Conservation (phyloP, 257 asterid genomes). For the Eucommia ulmoides region DNA sequence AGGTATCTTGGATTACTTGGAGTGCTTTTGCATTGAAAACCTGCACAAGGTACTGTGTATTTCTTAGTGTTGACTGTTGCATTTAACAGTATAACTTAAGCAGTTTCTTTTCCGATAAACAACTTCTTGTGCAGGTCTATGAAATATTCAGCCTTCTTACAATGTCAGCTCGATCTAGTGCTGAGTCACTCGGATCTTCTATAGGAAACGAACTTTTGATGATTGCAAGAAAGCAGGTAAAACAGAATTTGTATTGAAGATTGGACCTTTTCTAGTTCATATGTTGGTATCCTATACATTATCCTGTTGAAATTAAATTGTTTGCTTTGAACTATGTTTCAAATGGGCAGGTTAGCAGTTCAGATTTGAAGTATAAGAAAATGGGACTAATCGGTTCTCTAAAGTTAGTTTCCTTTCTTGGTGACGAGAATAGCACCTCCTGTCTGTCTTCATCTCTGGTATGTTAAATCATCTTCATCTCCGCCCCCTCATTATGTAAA, state of each 20-base stretch:
- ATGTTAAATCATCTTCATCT: too few relatives aligned
- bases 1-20: slow-evolving; percentile 89
- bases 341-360: slow-evolving; percentile 49
- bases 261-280: slow-evolving; percentile 5
- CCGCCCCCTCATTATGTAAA: too few relatives aligned
- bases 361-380: slow-evolving; percentile 66
- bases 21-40: slow-evolving; percentile 53
- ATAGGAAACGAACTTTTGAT: slow-evolving; percentile 72
- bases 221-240: slow-evolving; percentile 78
- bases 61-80: too few relatives aligned
- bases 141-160: slow-evolving; percentile 71
- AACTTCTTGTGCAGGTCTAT: slow-evolving; percentile 59
- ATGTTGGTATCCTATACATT: neutral
- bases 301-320: slow-evolving; percentile 9
- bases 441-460: slow-evolving; percentile 49
- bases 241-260: neutral
- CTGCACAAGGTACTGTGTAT: slow-evolving; percentile 51
- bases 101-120: too few relatives aligned
- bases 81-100: too few relatives aligned
- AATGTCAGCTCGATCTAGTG: slow-evolving; percentile 41
- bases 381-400: slow-evolving; percentile 84
- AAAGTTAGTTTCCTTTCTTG: slow-evolving; percentile 64
- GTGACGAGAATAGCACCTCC: slow-evolving; percentile 36
- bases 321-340: slow-evolving; percentile 9
- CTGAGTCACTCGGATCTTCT: slow-evolving; percentile 52